phyloP scores from a whole-genome alignment of 2,329 filamentous ascomycete species.

The Fusarium sp. region DNA sequence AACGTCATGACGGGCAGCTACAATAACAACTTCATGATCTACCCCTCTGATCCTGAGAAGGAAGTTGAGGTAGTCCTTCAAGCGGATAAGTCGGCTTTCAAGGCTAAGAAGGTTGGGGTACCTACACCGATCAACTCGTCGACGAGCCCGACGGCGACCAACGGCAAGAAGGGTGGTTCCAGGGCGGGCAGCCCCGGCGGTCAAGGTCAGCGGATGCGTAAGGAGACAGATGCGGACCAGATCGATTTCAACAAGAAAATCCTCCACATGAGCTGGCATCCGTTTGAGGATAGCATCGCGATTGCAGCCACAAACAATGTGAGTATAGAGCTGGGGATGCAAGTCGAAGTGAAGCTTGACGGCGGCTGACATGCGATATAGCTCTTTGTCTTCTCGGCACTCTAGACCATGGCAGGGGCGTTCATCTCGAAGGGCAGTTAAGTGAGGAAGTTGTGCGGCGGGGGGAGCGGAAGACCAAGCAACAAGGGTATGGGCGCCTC shows the following conservation, averaged over 20 bases:
- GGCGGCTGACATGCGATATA: conserved; percentile 55
- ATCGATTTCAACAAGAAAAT: conserved; percentile 99
- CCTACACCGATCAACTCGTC: conserved; percentile 95
- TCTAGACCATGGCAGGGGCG: conserved; percentile 63
- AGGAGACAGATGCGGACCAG: conserved; percentile 98
- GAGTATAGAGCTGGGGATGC: conserved; percentile 62
- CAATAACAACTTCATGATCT: conserved; percentile 99
- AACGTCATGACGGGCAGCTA: conserved; percentile 99
- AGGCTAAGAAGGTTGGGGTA: conserved; percentile 99
- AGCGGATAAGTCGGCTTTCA: conserved; percentile 99
- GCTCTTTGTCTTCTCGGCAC: conserved; percentile 85
- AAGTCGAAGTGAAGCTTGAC: background rate
- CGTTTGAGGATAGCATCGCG: conserved; percentile 98
- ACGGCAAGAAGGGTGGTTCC: conserved; percentile 90
- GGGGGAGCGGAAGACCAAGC: conserved; percentile 34
- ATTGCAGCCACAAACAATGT: conserved; percentile 99
- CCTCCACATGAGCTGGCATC: conserved; percentile 99
- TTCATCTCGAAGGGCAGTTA: conserved; percentile 46
- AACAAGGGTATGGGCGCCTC: conserved; percentile 36
- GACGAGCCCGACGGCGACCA: conserved; percentile 78
- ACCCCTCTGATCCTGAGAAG: conserved; percentile 94
- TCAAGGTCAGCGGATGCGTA: conserved; percentile 94
- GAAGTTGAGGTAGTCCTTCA: conserved; percentile 98
- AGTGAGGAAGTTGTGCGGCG: conserved; percentile 33
- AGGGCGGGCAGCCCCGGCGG: conserved; percentile 88